Percentiles rank a stretch among this genome's conserved stretches.
Evolutionary conservation across 352 stramenopile genomes (phyloP).

Genomic region (Globisporangium alternatum): DNA sequence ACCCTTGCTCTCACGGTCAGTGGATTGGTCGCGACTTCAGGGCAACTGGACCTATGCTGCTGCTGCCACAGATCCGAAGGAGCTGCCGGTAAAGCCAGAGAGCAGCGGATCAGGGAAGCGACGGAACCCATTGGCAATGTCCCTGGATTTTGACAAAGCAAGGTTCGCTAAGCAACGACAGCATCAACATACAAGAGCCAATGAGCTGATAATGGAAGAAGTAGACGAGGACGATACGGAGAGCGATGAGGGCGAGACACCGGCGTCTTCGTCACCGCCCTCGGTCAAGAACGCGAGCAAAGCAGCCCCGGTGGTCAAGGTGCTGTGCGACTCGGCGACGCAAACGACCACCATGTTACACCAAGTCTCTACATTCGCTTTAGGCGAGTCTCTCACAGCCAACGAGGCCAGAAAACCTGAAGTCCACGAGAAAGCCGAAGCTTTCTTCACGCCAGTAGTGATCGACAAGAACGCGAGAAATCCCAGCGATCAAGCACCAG

Average conservation of each 20-base stretch:
- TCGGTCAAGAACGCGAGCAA: neutral
- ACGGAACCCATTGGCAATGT: slow-evolving; percentile 29
- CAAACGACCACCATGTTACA: neutral
- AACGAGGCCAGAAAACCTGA: neutral
- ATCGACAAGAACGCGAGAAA: neutral
- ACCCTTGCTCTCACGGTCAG: neutral
- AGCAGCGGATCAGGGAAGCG: neutral
- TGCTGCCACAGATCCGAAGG: neutral
- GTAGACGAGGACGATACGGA: slow-evolving; percentile 3
- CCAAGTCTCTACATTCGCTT: neutral
- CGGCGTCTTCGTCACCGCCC: neutral
- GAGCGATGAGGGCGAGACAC: neutral
- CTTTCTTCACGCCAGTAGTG: neutral
- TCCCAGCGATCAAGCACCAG: neutral
- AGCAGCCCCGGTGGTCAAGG: neutral
- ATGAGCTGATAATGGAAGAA: slow-evolving; percentile 10
- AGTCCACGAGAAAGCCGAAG: neutral
- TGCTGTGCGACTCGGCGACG: neutral
- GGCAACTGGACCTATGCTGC: neutral
- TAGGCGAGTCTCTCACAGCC: neutral
- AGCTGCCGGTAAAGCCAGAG: no score
- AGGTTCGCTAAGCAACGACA: neutral
- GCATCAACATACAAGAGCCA: neutral
- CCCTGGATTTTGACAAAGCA: slow-evolving; percentile 19
- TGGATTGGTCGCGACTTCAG: slow-evolving; percentile 1